A percentile compares a stretch with the other conserved stretches of the same genome.
These are phyloP conservation scores for Volvariella surrecta DNA, from an alignment of 1,284 basidiomycete species.

Conservation along the genomic window DNA sequence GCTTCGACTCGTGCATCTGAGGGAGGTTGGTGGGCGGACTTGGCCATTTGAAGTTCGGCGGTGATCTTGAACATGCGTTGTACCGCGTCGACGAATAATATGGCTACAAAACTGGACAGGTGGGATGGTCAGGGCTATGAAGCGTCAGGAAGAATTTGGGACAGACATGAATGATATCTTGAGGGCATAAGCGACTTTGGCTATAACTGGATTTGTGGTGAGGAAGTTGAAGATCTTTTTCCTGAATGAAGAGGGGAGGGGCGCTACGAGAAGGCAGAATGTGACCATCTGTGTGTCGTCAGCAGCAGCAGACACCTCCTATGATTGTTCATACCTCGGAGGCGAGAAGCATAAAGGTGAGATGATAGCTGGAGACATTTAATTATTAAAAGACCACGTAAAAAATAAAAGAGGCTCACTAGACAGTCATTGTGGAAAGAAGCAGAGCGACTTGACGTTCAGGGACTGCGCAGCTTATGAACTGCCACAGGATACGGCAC, in stretches of 20 bases:
- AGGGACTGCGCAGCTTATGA: neutral
- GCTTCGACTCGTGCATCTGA: slow-evolving; percentile 76
- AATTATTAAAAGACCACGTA: neutral
- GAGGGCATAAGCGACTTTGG: slow-evolving; percentile 71
- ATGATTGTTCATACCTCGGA: slow-evolving; percentile 39
- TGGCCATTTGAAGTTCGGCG: slow-evolving; percentile 66
- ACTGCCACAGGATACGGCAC: neutral
- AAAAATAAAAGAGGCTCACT: slow-evolving; percentile 32
- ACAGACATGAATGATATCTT: slow-evolving; percentile 94
- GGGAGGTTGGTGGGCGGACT: slow-evolving; percentile 39
- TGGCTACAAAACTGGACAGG: slow-evolving; percentile 66
- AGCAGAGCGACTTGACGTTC: neutral
- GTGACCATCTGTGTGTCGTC: slow-evolving; percentile 46
- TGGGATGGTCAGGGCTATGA: slow-evolving; percentile 1
- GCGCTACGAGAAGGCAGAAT: slow-evolving; percentile 68
- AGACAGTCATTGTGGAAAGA: slow-evolving; percentile 55
- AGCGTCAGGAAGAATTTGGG: slow-evolving; percentile 4
- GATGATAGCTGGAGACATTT: slow-evolving; percentile 43
- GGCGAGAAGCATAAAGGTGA: slow-evolving; percentile 72
- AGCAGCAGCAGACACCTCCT: slow-evolving; percentile 4
- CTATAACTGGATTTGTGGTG: slow-evolving; percentile 56
- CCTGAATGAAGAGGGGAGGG: slow-evolving; percentile 68
- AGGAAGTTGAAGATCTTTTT: slow-evolving; percentile 74
- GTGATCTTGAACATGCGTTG: slow-evolving; percentile 90
- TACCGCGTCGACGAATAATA: slow-evolving; percentile 84